These are phyloP conservation scores for Globisporangium mamillatum DNA, from an alignment of 352 stramenopile genomes.

Conservation along the genomic window DNA sequence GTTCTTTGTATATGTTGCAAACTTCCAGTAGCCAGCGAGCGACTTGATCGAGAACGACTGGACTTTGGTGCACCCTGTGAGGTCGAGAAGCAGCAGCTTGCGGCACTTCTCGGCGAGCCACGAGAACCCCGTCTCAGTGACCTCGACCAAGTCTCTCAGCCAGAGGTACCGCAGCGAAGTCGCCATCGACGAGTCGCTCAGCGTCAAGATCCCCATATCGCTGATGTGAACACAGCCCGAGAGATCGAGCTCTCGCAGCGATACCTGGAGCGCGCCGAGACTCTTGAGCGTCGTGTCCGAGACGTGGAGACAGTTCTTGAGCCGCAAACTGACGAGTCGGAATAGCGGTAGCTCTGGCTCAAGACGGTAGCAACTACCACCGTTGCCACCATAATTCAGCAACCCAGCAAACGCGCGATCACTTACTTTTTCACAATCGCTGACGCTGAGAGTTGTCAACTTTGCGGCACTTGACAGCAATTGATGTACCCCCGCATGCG, in stretches of 20 bases:
- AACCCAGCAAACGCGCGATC: conserved; percentile 30
- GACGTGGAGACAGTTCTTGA: conserved; percentile 39
- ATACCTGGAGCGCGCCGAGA: conserved; percentile 43
- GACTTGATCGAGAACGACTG: conserved; percentile 51
- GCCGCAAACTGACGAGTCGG: conserved; percentile 34
- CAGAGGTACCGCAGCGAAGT: conserved; percentile 58
- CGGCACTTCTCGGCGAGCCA: conserved; percentile 86
- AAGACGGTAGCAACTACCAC: background rate
- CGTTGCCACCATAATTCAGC: background rate
- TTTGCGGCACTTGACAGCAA: conserved; percentile 25
- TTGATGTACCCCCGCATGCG: conserved; percentile 20
- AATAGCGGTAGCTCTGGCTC: conserved; percentile 8
- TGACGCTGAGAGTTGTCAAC: conserved; percentile 28
- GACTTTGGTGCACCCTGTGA: conserved; percentile 51
- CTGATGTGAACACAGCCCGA: conserved; percentile 67
- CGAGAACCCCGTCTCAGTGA: conserved; percentile 77
- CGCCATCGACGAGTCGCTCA: conserved; percentile 46
- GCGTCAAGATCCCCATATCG: conserved; percentile 74
- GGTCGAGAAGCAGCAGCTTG: conserved; percentile 55
- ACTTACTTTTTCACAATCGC: conserved; percentile 35
- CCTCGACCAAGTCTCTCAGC: conserved; percentile 51
- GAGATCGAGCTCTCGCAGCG: conserved; percentile 79
- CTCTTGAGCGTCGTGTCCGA: conserved; percentile 40
- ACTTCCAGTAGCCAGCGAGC: conserved; percentile 59
- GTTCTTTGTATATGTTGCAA: conserved; percentile 34